Percentiles rank a stretch among this genome's conserved stretches.
phyloP scores from a whole-genome alignment of 2,329 filamentous ascomycete species.

The Myriosclerotinia scirpicola region DNA sequence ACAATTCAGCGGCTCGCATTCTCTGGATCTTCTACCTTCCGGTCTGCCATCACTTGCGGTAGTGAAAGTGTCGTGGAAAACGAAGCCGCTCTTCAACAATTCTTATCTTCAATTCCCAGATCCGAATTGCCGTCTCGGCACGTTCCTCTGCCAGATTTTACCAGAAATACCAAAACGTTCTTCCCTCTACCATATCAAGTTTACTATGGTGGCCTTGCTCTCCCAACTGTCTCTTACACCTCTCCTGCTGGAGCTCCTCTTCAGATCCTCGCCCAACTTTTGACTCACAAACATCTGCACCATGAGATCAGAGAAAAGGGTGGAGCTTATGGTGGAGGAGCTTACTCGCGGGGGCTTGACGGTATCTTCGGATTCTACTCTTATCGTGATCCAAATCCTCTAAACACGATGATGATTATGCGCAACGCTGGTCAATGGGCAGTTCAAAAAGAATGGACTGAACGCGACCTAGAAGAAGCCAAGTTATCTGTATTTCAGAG shows the following conservation, averaged over 20 bases:
- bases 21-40: conserved; percentile 64
- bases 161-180: conserved; percentile 70
- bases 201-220: conserved; percentile 82
- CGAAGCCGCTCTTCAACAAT: conserved; percentile 66
- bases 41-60: conserved; percentile 84
- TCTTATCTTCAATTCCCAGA: conserved; percentile 62
- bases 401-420: conserved; percentile 86
- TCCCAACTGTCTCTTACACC: conserved; percentile 82
- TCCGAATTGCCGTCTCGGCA: conserved; percentile 44
- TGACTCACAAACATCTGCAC: conserved; percentile 95
- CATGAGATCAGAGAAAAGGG: conserved; percentile 98
- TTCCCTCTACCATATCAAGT: conserved; percentile 97
- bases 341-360: conserved; percentile 75
- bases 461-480: conserved; percentile 87
- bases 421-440: conserved; percentile 80
- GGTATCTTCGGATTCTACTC: conserved; percentile 94
- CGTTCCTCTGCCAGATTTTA: conserved; percentile 40
- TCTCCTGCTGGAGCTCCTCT: conserved; percentile 74
- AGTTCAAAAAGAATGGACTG: conserved; percentile 74
- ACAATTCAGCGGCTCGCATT: conserved; percentile 79
- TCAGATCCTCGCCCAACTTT: conserved; percentile 83
- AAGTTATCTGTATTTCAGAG: conserved; percentile 93
- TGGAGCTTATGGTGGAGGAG: conserved; percentile 91
- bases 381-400: conserved; percentile 93
- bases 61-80: conserved; percentile 69